These are phyloP conservation scores for Clarkia xantiana DNA, from an alignment of 345 rosid genomes.

Conservation along the genomic window DNA sequence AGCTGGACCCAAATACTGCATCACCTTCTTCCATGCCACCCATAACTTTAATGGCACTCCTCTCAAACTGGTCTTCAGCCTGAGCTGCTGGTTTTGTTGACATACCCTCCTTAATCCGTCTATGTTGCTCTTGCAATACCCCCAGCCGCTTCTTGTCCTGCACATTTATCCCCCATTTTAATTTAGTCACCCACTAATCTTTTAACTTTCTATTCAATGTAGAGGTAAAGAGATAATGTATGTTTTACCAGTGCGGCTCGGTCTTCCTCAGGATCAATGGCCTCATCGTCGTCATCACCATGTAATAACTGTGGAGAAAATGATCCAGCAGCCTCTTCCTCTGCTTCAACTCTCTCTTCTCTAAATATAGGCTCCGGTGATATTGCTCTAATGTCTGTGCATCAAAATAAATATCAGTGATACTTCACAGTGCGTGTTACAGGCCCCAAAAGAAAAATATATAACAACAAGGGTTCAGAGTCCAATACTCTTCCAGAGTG, in stretches of 20 bases:
- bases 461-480: too few relatives aligned
- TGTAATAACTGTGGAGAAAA: slow-evolving; percentile 80
- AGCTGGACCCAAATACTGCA: slow-evolving; percentile 80
- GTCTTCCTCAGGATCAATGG: slow-evolving; percentile 93
- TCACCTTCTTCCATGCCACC: slow-evolving; percentile 96
- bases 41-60: slow-evolving; percentile 87
- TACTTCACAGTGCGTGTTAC: neutral
- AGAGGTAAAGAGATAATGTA: neutral
- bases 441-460: too few relatives aligned
- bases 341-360: slow-evolving; percentile 42
- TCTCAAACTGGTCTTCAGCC: slow-evolving; percentile 63
- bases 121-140: slow-evolving; percentile 61
- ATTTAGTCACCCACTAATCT: neutral
- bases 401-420: slow-evolving; percentile 7
- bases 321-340: slow-evolving; percentile 64
- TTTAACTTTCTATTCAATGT: neutral
- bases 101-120: slow-evolving; percentile 57
- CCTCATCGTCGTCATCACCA: slow-evolving; percentile 76
- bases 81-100: slow-evolving; percentile 58
- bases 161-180: slow-evolving; percentile 6
- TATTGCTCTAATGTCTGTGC: slow-evolving; percentile 34
- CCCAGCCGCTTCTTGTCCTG: slow-evolving; percentile 62
- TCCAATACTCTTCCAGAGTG: too few relatives aligned
- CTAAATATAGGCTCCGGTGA: slow-evolving; percentile 49
- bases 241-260: slow-evolving; percentile 55